A percentile compares a stretch with the other conserved stretches of the same genome.
Evolutionary conservation across 306 rosid species (phyloP).

Genomic region (Hippophae gyantsensis): DNA sequence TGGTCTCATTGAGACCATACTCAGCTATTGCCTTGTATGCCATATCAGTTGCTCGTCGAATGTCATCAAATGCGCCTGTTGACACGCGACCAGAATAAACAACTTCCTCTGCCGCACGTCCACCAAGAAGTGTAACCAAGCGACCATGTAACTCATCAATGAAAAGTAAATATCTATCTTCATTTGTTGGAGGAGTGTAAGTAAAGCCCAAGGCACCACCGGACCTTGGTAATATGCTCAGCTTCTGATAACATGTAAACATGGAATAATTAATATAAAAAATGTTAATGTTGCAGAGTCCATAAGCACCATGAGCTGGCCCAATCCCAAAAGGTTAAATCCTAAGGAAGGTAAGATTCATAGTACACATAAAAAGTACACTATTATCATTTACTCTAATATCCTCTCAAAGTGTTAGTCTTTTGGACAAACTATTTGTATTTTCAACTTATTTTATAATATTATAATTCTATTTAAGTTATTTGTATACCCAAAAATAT

Average conservation of each 20-base stretch:
- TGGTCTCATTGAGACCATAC: slow-evolving; percentile 82
- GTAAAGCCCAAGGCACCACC: slow-evolving; percentile 98
- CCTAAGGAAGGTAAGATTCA: no score
- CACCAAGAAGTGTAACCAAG: slow-evolving; percentile 90
- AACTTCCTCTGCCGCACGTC: slow-evolving; percentile 98
- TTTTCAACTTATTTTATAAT: no score
- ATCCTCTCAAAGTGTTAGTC: no score
- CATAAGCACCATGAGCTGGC: no score
- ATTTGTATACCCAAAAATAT: no score
- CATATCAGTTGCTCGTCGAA: slow-evolving; percentile 93
- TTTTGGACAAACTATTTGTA: no score
- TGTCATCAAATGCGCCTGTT: slow-evolving; percentile 96
- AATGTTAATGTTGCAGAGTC: no score
- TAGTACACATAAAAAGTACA: no score
- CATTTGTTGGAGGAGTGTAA: slow-evolving; percentile 80
- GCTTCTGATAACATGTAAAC: slow-evolving; percentile 48
- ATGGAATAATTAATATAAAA: not conserved
- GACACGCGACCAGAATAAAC: slow-evolving; percentile 92
- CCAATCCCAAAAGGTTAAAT: no score
- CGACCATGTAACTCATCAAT: slow-evolving; percentile 96
- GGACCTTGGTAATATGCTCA: slow-evolving; percentile 93
- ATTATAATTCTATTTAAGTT: no score
- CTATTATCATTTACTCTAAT: no score
- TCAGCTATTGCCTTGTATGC: slow-evolving; percentile 99
- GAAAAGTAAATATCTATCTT: slow-evolving; percentile 94